Conservation (phyloP, 345 rosid species). For the Eutrema yunnanense region DNA sequence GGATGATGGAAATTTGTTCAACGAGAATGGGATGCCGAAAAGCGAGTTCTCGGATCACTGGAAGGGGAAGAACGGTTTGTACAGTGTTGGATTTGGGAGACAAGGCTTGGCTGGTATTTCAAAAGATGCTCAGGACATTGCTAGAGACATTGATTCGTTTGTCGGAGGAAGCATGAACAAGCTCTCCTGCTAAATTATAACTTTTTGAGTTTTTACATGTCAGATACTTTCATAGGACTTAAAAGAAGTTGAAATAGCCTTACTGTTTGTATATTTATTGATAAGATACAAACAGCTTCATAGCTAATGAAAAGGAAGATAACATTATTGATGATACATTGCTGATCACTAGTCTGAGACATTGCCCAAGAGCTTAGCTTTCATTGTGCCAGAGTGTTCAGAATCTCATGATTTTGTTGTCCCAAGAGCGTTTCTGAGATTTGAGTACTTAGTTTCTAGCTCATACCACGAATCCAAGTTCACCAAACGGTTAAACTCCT, state of each 20-base stretch:
- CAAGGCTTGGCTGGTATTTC: conserved; percentile 34
- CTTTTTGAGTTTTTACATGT: neutral
- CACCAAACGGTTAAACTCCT: conserved; percentile 42
- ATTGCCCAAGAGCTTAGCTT: neutral
- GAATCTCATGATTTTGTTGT: conserved; percentile 7
- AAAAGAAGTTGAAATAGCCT: neutral
- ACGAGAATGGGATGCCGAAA: conserved; percentile 28
- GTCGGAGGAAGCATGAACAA: neutral
- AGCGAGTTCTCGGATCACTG: conserved; percentile 22
- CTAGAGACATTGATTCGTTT: conserved; percentile 26
- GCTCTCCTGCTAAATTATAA: neutral
- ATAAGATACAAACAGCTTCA: conserved; percentile 1
- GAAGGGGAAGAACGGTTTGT: conserved; percentile 39
- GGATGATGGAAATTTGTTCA: conserved; percentile 20
- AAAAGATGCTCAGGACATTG: conserved; percentile 31
- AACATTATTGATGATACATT: conserved; percentile 12
- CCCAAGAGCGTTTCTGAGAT: conserved; percentile 28
- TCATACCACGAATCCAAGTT: conserved; percentile 41
- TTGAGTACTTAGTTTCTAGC: conserved; percentile 38
- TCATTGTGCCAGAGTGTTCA: neutral
- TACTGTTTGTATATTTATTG: neutral
- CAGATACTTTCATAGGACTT: neutral
- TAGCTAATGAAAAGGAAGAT: conserved; percentile 1
- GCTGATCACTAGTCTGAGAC: neutral
- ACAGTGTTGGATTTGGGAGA: conserved; percentile 35